Percentiles rank a stretch among this genome's conserved stretches.
phyloP scores from a whole-genome alignment of 106 monocot species.

The Apostasia ramifera region DNA sequence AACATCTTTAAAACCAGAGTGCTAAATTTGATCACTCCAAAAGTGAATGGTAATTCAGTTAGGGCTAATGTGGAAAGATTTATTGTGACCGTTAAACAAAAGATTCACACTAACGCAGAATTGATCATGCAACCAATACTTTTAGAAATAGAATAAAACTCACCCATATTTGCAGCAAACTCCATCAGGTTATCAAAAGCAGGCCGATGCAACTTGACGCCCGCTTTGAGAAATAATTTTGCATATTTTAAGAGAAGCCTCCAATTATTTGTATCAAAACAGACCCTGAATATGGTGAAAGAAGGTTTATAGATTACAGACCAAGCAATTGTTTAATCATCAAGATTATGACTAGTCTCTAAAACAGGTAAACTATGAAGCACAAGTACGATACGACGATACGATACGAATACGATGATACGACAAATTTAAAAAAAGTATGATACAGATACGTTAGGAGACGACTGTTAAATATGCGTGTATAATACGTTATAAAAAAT shows the following conservation, averaged over 20 bases:
- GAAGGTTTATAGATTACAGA: not conserved
- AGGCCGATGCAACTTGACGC: slow-evolving; percentile 65
- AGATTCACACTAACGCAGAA: not conserved
- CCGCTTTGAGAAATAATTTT: slow-evolving; percentile 62
- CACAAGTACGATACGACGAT: no score
- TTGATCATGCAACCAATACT: not conserved
- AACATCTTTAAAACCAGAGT: no score
- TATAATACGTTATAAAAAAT: no score
- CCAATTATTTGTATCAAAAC: slow-evolving; percentile 65
- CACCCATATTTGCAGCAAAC: slow-evolving; percentile 89
- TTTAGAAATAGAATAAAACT: not conserved
- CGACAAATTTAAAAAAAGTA: no score
- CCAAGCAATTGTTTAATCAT: not conserved
- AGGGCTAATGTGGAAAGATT: no score
- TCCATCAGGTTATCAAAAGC: slow-evolving; percentile 95
- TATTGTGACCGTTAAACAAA: not conserved
- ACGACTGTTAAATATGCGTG: no score
- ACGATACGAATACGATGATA: no score
- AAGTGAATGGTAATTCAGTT: no score
- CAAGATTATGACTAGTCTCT: not conserved
- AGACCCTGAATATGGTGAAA: slow-evolving; percentile 48
- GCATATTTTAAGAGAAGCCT: slow-evolving; percentile 64
- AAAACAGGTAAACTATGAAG: no score
- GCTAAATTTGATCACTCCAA: no score
- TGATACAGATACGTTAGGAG: no score